These are phyloP conservation scores for Chlorella vulgaris DNA, from an alignment of 139 green algal species.

Conservation along the genomic window DNA sequence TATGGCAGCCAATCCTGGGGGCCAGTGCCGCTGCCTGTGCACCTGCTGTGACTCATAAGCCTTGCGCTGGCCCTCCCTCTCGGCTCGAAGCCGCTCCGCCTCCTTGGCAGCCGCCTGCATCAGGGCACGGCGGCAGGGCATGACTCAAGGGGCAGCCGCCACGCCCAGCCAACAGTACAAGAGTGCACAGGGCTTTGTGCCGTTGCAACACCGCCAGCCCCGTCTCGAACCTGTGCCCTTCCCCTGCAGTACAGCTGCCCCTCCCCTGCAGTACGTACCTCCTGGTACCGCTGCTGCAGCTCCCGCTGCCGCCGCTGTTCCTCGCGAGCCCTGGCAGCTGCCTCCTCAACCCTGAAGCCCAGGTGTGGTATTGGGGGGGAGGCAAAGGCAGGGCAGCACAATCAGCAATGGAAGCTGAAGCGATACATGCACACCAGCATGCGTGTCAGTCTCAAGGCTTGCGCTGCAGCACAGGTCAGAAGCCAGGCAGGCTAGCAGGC, in stretches of 20 bases:
- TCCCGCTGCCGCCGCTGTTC: slow-evolving; percentile 19
- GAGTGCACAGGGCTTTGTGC: background rate
- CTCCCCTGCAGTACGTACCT: background rate
- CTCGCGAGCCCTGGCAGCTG: slow-evolving; percentile 17
- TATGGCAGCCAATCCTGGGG: too few relatives aligned
- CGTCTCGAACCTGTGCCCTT: too few relatives aligned
- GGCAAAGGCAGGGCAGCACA: background rate
- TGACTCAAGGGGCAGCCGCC: background rate
- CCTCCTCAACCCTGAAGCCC: slow-evolving; percentile 37
- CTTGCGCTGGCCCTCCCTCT: slow-evolving; percentile 21
- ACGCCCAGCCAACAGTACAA: background rate
- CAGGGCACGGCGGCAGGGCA: background rate
- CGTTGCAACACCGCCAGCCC: background rate
- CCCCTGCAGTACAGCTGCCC: background rate
- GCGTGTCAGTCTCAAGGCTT: too few relatives aligned
- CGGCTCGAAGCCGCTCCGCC: slow-evolving; percentile 10
- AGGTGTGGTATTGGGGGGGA: too few relatives aligned
- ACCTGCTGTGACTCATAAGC: slow-evolving; percentile 42
- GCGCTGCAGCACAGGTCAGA: background rate
- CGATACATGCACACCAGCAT: background rate
- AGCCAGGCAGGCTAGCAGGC: background rate
- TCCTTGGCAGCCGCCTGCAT: slow-evolving; percentile 32
- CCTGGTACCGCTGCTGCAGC: slow-evolving; percentile 31
- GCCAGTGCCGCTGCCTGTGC: background rate
- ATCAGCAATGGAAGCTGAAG: background rate